These are phyloP conservation scores for Colletotrichum incanum DNA, from an alignment of 2,329 filamentous ascomycete species.

Conservation along the genomic window DNA sequence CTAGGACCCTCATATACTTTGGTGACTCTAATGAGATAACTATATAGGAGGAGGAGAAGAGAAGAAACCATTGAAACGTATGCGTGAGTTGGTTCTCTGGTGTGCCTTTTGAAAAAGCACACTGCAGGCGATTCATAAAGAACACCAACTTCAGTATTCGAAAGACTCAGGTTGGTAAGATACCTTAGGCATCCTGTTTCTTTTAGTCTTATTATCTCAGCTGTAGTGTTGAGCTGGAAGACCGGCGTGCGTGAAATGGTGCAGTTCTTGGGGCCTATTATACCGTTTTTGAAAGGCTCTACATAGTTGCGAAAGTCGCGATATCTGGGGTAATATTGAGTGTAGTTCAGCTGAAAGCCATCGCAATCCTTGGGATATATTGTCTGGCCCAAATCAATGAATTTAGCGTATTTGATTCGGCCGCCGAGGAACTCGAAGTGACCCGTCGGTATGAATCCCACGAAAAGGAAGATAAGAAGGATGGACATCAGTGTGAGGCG, in stretches of 20 bases:
- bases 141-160: neutral
- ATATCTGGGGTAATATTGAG: neutral
- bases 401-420: accelerated
- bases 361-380: constrained; percentile 6
- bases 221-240: neutral
- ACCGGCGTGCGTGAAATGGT: neutral
- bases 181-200: neutral
- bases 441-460: neutral
- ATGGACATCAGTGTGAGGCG: neutral
- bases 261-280: neutral
- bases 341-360: neutral
- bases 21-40: neutral
- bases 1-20: neutral
- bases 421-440: constrained; percentile 1
- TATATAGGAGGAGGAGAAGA: neutral
- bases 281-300: neutral
- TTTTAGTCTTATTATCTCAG: neutral
- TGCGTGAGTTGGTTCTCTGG: neutral
- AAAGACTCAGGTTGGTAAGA: neutral
- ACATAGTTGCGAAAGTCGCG: too few relatives aligned
- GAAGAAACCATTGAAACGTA: constrained; percentile 16
- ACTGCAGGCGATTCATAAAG: constrained; percentile 9
- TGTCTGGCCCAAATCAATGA: neutral
- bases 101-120: neutral
- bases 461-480: neutral